Percentiles rank a stretch among this genome's conserved stretches.
Conservation (phyloP, 371 early-diverging fungal species). For the Actinomortierella ambigua region DNA sequence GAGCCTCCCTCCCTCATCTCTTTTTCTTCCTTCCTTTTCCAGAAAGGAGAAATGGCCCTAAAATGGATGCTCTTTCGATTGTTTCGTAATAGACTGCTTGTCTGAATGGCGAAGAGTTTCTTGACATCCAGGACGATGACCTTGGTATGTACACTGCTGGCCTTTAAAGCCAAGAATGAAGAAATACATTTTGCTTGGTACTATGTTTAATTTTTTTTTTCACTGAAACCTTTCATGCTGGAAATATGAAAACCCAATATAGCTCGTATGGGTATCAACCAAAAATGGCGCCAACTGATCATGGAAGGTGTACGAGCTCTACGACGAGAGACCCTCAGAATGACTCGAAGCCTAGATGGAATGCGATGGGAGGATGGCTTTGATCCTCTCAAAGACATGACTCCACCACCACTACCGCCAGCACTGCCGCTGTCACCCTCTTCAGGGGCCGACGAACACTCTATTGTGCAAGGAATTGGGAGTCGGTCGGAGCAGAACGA, state of each 20-base stretch:
- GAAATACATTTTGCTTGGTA: not conserved
- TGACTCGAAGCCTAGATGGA: conserved; percentile 19
- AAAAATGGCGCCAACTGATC: conserved; percentile 44
- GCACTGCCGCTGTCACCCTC: too few relatives aligned
- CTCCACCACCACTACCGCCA: too few relatives aligned
- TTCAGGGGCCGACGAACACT: too few relatives aligned
- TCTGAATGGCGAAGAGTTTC: conserved; percentile 35
- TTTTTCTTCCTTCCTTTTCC: too few relatives aligned
- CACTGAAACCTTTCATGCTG: not conserved
- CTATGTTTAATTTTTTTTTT: not conserved
- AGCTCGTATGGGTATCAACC: conserved; percentile 45
- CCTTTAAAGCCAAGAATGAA: not conserved
- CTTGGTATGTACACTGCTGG: conserved; percentile 11
- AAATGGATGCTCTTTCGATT: not conserved
- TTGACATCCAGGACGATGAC: conserved; percentile 36
- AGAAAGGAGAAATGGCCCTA: not conserved
- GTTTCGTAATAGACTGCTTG: conserved; percentile 25
- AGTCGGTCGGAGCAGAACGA: too few relatives aligned
- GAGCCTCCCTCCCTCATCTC: not conserved
- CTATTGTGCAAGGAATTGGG: too few relatives aligned
- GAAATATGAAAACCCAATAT: not conserved
- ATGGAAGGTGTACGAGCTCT: conserved; percentile 42
- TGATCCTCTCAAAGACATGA: conserved; percentile 27
- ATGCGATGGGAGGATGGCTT: conserved; percentile 42
- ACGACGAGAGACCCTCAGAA: conserved; percentile 36